Conservation (phyloP, 1,284 basidiomycete species). For the Marasmius sp. region DNA sequence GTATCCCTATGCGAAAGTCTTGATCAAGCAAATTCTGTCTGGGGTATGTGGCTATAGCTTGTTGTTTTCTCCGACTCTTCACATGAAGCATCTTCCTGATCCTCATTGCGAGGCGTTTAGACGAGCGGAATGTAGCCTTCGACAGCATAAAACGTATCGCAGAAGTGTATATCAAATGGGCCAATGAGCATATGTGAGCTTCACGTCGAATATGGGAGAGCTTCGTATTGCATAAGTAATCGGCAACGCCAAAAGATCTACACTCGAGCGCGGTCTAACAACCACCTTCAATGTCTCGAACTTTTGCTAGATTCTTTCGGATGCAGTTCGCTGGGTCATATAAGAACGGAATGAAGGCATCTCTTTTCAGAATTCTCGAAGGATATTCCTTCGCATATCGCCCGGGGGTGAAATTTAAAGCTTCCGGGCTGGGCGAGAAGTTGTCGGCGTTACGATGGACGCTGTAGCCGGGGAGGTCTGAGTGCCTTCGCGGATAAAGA, state of each 20-base stretch:
- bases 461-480: not conserved
- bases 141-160: too few relatives aligned
- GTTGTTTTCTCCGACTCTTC: too few relatives aligned
- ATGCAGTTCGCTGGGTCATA: slow-evolving; percentile 29
- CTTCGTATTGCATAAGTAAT: too few relatives aligned
- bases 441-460: not conserved
- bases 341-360: slow-evolving; percentile 32
- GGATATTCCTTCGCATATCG: not conserved
- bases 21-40: too few relatives aligned
- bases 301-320: slow-evolving; percentile 26
- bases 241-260: slow-evolving; percentile 14
- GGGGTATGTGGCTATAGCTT: too few relatives aligned
- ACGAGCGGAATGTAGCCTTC: too few relatives aligned
- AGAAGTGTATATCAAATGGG: too few relatives aligned
- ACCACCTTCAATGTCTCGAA: slow-evolving; percentile 16
- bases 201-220: too few relatives aligned
- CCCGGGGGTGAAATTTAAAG: not conserved
- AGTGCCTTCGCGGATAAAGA: not conserved
- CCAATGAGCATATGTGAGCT: too few relatives aligned
- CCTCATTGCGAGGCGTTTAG: too few relatives aligned
- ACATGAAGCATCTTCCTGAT: too few relatives aligned
- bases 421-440: not conserved
- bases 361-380: not conserved
- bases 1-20: too few relatives aligned
- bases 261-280: not conserved